phyloP scores from a whole-genome alignment of 805 yeast genomes.

The Monosporozyma aerobia region DNA sequence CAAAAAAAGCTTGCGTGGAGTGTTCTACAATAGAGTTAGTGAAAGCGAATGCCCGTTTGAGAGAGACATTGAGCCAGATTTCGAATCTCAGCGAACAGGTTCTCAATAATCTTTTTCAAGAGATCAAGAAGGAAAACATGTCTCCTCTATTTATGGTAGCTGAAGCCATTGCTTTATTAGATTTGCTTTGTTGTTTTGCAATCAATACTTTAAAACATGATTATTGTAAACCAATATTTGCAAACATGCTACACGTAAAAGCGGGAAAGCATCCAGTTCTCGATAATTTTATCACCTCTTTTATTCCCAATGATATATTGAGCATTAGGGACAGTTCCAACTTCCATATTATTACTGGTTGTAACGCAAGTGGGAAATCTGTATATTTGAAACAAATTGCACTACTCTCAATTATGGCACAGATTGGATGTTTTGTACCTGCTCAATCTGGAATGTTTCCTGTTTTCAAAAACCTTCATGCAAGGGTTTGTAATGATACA shows the following conservation, averaged over 20 bases:
- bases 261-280: slow-evolving; percentile 37
- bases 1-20: slow-evolving; percentile 29
- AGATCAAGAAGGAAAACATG: slow-evolving; percentile 19
- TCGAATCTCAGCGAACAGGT: slow-evolving; percentile 34
- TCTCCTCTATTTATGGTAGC: slow-evolving; percentile 35
- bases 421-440: slow-evolving; percentile 46
- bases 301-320: slow-evolving; percentile 34
- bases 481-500: slow-evolving; percentile 33
- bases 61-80: slow-evolving; percentile 35
- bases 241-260: slow-evolving; percentile 25
- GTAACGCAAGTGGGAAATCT: slow-evolving; percentile 57
- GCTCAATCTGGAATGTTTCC: slow-evolving; percentile 37
- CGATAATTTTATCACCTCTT: slow-evolving; percentile 24
- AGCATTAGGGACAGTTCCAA: slow-evolving; percentile 31
- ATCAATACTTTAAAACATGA: slow-evolving; percentile 14
- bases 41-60: slow-evolving; percentile 34
- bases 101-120: slow-evolving; percentile 25
- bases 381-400: slow-evolving; percentile 46
- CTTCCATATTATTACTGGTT: slow-evolving; percentile 46
- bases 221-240: slow-evolving; percentile 33
- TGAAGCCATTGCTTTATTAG: slow-evolving; percentile 37
- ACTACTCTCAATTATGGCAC: slow-evolving; percentile 42
- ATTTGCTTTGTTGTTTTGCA: slow-evolving; percentile 32
- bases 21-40: slow-evolving; percentile 34
- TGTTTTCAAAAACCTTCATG: slow-evolving; percentile 32